Base-by-base conservation (phyloP, 108 stramenopile species). In the Aureococcus anophagefferens region DNA sequence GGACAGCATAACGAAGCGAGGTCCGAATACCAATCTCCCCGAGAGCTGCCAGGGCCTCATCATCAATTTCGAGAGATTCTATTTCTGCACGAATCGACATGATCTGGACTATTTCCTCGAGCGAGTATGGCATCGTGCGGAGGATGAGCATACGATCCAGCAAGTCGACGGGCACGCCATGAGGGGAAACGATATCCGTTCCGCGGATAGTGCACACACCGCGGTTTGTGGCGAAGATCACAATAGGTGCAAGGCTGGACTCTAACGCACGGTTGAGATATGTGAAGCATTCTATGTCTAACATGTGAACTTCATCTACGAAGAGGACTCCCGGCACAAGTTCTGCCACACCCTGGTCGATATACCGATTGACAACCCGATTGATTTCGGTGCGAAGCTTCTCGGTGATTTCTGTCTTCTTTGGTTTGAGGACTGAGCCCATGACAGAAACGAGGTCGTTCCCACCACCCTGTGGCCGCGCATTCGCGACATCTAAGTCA, bases 261-360 rank as follows among this genome's bases (percentile, higher is more conserved):
- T 99, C 98, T 65, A 87, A 77, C 17, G 85, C 83, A 65, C 90
- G 81, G 83, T 97, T 96, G 70, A 97, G 84, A 79, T 88, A 99
- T 21, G 98, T 96, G 75, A 99, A 99, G 78, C 94, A 97, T 80
- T 99, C 98, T 77, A 97, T 93, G 82, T 99, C 98, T 46, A 99
- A 85, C 98, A 99, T 99, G 90, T 99, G 98, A 0, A 93, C 96
- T 83, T 99, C 98, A 75, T 99, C 98, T 30, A 99, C 84, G 79
- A 99, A 99, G 46, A 99, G 83, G 25, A 99, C 98, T 30, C 98
- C 98, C 25, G 98, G 98, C 37, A 99, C 96, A 1, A 99, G 83
- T 84, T 99, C 96, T 16, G 98, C 98, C 28, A 96, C 87, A 68
- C 98, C 98, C 74, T 94, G 88, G 77, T 96, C 93, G 78, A 99